A percentile compares a stretch with the other conserved stretches of the same genome.
These are phyloP conservation scores for Apophysomyces ossiformis DNA, from an alignment of 371 early-diverging fungal species.

Conservation along the genomic window DNA sequence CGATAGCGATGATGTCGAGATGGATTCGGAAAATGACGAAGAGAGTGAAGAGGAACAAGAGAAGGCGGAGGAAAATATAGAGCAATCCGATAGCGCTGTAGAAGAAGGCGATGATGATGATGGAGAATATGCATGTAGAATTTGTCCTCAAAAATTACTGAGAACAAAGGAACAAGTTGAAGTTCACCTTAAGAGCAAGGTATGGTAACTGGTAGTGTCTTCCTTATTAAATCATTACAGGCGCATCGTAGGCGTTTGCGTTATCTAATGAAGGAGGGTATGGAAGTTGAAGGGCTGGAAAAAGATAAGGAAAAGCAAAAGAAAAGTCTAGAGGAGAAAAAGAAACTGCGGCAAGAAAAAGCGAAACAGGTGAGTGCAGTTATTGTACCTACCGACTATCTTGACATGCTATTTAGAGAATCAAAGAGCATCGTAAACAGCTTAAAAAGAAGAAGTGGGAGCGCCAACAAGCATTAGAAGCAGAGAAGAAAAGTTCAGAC, in stretches of 20 bases:
- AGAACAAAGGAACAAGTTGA: conserved; percentile 25
- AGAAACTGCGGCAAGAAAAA: conserved; percentile 1
- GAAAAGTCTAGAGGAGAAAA: neutral
- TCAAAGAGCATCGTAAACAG: conserved; percentile 2
- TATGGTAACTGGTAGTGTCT: neutral
- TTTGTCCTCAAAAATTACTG: conserved; percentile 31
- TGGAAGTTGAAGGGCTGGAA: neutral
- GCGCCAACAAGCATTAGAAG: neutral
- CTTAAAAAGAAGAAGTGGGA: conserved; percentile 5
- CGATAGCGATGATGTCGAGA: conserved; percentile 17
- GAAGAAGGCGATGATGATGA: conserved; percentile 17
- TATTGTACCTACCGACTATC: neutral
- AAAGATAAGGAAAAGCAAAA: neutral
- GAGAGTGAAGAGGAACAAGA: conserved; percentile 17
- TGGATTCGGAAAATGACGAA: conserved; percentile 12
- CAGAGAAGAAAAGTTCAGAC: neutral
- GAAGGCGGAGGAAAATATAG: conserved; percentile 19
- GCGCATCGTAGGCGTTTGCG: neutral
- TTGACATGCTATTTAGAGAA: neutral
- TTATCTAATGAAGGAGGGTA: conserved; percentile 2
- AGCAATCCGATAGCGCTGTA: conserved; percentile 12
- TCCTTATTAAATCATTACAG: neutral
- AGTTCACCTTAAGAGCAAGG: conserved; percentile 33
- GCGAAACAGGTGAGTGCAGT: neutral
- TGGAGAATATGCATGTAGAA: conserved; percentile 29